Evolutionary conservation across 2,329 filamentous ascomycete species (phyloP), one percentile per base, ranked within the genome.

Genomic region (Aureobasidium sp.): DNA sequence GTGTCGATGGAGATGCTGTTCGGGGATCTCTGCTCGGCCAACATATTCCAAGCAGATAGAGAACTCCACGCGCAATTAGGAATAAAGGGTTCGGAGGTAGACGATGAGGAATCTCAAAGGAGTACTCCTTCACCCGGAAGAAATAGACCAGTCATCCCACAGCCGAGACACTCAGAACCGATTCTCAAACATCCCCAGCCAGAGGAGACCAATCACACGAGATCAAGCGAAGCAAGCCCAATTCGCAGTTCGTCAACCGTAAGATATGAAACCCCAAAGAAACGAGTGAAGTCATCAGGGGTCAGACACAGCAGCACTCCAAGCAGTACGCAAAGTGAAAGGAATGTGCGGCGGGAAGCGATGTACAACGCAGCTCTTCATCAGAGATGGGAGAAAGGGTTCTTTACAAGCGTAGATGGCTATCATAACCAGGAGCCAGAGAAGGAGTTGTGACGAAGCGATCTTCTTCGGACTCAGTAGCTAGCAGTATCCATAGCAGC

Each of bases 1-100:
- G 74, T 86, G 8, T 87, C 85, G 6, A 88, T 96, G 66, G 66
- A 77, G n/a, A 76, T 73, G 0, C 78, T 96, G 0, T 96, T 96
- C 68, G 89, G 89, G 0, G 73, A 84, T 26, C 75, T 85, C 32
- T 96, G 91, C 71, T 84, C 82, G 0, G 80, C 77, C 0, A 70
- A 77, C 0, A 65, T 65, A 0, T 95, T 93, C 69, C 60, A 68
- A 71, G 15, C 62, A 73, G n/a, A 65, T 71, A 17, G 48, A 34
- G 55, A 39, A 23, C 36, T 55, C n/a, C 44, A 48, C 10, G 34
- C 37, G 39, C 10, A 44, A 23, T 26, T 61, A 10, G 41, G 42
- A 1, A 55, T 61, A 48, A 59, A 23, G 64, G 44, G 53, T 12
- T 17, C 48, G 17, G 50, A 41, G 3, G 39, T 42, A 32, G 36